Conservation (phyloP, 441 rosid genomes). For the Francoa sonchifolia region DNA sequence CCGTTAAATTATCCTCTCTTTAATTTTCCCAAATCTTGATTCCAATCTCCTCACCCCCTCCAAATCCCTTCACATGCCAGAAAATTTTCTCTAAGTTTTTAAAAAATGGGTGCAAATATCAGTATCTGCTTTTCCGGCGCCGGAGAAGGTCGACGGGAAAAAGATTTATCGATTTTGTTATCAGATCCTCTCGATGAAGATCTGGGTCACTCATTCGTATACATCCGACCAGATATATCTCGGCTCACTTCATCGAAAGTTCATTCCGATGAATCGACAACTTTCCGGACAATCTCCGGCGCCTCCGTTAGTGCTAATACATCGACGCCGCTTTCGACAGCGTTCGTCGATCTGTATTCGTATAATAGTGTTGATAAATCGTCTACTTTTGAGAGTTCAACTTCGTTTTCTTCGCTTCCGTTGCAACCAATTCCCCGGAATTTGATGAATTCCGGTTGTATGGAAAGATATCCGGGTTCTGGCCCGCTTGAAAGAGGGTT, state of each 20-base stretch:
- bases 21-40: no score
- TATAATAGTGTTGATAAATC: conserved; percentile 12
- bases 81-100: no score
- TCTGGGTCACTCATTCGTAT: conserved; percentile 18
- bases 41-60: no score
- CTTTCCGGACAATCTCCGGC: conserved; percentile 19
- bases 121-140: conserved; percentile 14
- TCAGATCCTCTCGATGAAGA: conserved; percentile 9
- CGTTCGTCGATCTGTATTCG: conserved; percentile 10
- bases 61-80: no score
- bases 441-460: conserved; percentile 10
- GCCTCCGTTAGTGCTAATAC: conserved; percentile 20
- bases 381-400: conserved; percentile 17
- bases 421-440: conserved; percentile 16
- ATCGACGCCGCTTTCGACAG: conserved; percentile 16
- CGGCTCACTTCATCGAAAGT: conserved; percentile 12
- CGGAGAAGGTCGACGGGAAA: conserved; percentile 6
- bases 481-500: conserved; percentile 1
- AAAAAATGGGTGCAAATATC: no score
- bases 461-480: conserved; percentile 11
- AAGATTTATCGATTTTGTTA: not conserved
- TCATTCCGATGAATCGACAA: conserved; percentile 17
- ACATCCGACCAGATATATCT: conserved; percentile 15
- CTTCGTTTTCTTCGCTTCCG: conserved; percentile 14
- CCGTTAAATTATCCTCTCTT: no score